Evolutionary conservation across 2,329 filamentous ascomycete genomes (phyloP).

Genomic region (Endothia cerciana): DNA sequence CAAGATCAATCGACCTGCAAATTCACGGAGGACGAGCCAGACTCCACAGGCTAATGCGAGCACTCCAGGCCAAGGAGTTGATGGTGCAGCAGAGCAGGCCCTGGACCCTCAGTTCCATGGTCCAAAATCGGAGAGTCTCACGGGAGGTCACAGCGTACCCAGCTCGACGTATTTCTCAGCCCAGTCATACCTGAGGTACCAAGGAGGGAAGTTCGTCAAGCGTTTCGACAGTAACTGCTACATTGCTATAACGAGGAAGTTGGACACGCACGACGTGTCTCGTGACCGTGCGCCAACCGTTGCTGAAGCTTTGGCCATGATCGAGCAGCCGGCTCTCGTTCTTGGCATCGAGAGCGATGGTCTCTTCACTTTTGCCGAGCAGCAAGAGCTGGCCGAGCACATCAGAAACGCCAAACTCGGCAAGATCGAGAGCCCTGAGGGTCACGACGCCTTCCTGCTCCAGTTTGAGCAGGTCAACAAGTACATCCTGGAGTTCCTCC

Average conservation of each 20-base stretch:
- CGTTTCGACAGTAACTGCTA: slow-evolving; percentile 99
- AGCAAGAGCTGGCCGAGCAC: slow-evolving; percentile 84
- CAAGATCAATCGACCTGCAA: slow-evolving; percentile 58
- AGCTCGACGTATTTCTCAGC: slow-evolving; percentile 94
- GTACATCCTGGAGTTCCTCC: slow-evolving; percentile 82
- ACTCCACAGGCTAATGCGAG: slow-evolving; percentile 22
- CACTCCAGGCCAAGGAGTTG: slow-evolving; percentile 3
- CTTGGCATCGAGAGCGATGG: slow-evolving; percentile 95
- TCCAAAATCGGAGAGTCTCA: slow-evolving; percentile 55
- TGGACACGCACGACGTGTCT: slow-evolving; percentile 95
- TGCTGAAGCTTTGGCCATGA: slow-evolving; percentile 74
- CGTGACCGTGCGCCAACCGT: slow-evolving; percentile 72
- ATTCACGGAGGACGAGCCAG: slow-evolving; percentile 54
- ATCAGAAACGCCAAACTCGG: slow-evolving; percentile 79
- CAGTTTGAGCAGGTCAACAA: slow-evolving; percentile 97
- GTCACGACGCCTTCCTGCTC: slow-evolving; percentile 93
- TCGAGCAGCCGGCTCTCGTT: slow-evolving; percentile 87
- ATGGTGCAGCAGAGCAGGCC: slow-evolving; percentile 32
- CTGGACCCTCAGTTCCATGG: slow-evolving; percentile 75
- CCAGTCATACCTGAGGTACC: slow-evolving; percentile 95
- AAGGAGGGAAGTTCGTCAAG: slow-evolving; percentile 94
- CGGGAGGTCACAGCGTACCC: slow-evolving; percentile 54
- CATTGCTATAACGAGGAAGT: slow-evolving; percentile 96
- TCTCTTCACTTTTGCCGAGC: slow-evolving; percentile 95
- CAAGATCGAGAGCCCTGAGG: slow-evolving; percentile 91